These are phyloP conservation scores for Chaetomiaceae sp. DNA, from an alignment of 2,329 filamentous ascomycete genomes.

Conservation along the genomic window DNA sequence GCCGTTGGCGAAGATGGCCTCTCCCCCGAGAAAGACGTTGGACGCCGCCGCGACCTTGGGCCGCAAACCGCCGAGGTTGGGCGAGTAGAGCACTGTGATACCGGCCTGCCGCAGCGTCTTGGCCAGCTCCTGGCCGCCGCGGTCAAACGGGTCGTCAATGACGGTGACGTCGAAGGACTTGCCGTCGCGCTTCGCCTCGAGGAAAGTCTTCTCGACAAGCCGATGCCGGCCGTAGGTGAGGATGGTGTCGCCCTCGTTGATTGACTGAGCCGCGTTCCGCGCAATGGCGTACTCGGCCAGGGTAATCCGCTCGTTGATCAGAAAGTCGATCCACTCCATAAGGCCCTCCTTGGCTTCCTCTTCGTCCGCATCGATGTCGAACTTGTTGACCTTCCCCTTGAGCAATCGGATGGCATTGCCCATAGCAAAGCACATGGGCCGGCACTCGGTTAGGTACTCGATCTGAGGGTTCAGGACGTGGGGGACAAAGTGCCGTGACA, in stretches of 20 bases:
- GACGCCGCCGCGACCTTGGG: constrained; percentile 64
- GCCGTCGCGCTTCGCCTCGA: constrained; percentile 65
- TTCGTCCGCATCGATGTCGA: constrained; percentile 82
- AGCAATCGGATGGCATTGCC: constrained; percentile 94
- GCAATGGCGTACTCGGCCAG: constrained; percentile 85
- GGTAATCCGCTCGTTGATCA: constrained; percentile 85
- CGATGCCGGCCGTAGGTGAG: constrained; percentile 83
- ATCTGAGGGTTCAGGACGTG: constrained; percentile 93
- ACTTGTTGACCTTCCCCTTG: constrained; percentile 85
- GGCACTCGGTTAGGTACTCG: constrained; percentile 85
- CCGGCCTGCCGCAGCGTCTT: constrained; percentile 63
- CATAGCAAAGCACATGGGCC: constrained; percentile 95
- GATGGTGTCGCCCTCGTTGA: constrained; percentile 74
- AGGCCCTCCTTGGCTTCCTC: constrained; percentile 74
- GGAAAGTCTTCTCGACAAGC: constrained; percentile 77
- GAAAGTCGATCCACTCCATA: constrained; percentile 76
- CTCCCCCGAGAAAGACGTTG: constrained; percentile 78
- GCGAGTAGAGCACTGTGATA: constrained; percentile 73
- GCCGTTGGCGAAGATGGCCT: constrained; percentile 94
- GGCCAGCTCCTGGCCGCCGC: constrained; percentile 56
- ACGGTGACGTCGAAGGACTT: constrained; percentile 79
- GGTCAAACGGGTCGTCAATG: constrained; percentile 64
- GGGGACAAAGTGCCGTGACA: constrained; percentile 85
- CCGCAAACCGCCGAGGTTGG: constrained; percentile 69
- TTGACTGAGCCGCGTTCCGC: constrained; percentile 67